Evolutionary conservation across 805 yeast species (phyloP).

Genomic region (Lipomyces spencermartinsiae): DNA sequence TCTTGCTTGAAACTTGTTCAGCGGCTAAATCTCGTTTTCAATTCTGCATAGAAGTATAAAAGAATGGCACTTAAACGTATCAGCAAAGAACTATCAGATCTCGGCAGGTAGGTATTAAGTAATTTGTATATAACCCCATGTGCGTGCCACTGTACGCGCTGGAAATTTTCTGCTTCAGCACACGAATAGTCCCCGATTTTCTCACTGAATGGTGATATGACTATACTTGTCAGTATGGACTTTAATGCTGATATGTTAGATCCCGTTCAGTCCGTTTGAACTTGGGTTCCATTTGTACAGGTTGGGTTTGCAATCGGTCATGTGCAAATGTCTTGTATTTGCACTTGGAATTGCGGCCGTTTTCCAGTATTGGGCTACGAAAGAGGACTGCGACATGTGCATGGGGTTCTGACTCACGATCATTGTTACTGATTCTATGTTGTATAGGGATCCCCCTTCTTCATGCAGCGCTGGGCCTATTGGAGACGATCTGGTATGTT

Average conservation of each 20-base stretch:
- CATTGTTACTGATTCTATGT: constrained; percentile 10
- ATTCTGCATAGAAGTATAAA: constrained; percentile 6
- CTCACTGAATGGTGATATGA: not conserved
- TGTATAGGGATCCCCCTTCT: constrained; percentile 90
- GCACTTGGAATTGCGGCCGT: not conserved
- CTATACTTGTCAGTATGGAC: not conserved
- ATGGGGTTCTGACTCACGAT: constrained; percentile 2
- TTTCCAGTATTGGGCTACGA: not conserved
- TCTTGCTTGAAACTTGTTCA: not conserved
- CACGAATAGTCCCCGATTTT: not conserved
- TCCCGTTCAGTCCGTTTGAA: not conserved
- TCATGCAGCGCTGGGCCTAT: constrained; percentile 99
- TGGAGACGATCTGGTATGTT: constrained; percentile 77
- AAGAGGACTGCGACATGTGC: not conserved
- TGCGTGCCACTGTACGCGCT: not conserved
- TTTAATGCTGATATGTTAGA: not conserved
- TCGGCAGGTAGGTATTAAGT: constrained; percentile 76
- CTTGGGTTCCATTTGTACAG: not conserved
- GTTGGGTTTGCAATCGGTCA: not conserved
- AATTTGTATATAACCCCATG: not conserved
- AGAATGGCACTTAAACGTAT: constrained; percentile 89
- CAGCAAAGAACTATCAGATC: constrained; percentile 91
- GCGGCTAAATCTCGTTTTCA: not conserved
- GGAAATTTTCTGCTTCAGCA: not conserved
- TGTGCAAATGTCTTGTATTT: not conserved